Evolutionary conservation across 2,329 filamentous ascomycete genomes (phyloP).

Genomic region (Amylocarpus encephaloides): DNA sequence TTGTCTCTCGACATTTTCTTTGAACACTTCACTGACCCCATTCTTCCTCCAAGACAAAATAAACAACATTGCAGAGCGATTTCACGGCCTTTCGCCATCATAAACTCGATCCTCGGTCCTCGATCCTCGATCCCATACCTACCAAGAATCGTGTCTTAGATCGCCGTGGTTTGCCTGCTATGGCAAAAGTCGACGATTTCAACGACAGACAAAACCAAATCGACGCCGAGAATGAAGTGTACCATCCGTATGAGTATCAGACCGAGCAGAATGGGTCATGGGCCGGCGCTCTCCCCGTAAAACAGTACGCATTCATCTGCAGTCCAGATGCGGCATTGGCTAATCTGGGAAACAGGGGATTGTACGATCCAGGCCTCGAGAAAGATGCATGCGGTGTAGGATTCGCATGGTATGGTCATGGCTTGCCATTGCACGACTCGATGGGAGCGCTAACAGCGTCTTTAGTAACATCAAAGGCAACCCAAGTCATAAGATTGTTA

Average conservation of each 20-base stretch:
- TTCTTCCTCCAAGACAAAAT: neutral
- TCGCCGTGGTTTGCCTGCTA: constrained; percentile 52
- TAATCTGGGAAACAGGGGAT: constrained; percentile 47
- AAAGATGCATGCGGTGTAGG: constrained; percentile 99
- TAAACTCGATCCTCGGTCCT: neutral
- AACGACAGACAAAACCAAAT: constrained; percentile 60
- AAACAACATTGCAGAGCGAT: neutral
- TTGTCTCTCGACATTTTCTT: neutral
- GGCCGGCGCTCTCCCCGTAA: constrained; percentile 91
- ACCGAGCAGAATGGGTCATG: constrained; percentile 79
- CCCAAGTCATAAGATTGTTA: constrained; percentile 96
- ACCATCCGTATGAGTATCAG: constrained; percentile 77
- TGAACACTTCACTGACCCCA: constrained; percentile 3
- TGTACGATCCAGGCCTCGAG: constrained; percentile 92
- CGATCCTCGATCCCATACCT: neutral
- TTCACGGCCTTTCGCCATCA: neutral
- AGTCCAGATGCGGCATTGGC: neutral
- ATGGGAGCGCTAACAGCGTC: constrained; percentile 18
- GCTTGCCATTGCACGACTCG: neutral
- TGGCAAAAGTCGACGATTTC: constrained; percentile 60
- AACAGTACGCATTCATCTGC: constrained; percentile 56
- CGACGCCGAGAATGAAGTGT: constrained; percentile 53
- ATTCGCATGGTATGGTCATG: constrained; percentile 73
- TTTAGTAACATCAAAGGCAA: constrained; percentile 92
- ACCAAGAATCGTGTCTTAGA: constrained; percentile 14